Evolutionary conservation across 345 rosid species (phyloP).

Genomic region (Hibiscus syriacus): DNA sequence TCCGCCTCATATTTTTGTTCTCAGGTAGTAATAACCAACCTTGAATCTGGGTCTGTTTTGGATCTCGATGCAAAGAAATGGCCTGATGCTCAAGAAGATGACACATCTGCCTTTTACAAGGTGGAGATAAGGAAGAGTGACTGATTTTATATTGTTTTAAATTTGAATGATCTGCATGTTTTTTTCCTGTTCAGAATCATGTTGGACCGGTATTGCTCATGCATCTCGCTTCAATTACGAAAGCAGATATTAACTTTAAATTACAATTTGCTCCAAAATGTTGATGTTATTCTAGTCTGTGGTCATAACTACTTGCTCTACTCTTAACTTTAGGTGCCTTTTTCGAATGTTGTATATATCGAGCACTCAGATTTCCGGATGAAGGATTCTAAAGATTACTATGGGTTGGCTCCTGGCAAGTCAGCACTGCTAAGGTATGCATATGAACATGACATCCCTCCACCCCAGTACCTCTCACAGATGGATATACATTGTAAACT

Average conservation of each 20-base stretch:
- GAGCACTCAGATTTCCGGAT: conserved; percentile 82
- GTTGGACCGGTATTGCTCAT: not conserved
- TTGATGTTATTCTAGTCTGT: conserved; percentile 1
- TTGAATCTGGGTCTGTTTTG: conserved; percentile 48
- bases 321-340: conserved; percentile 45
- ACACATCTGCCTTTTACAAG: conserved; percentile 75
- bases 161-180: not conserved
- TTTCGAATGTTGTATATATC: conserved; percentile 75
- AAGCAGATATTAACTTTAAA: not conserved
- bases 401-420: conserved; percentile 96
- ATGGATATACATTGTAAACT: not conserved
- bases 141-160: not conserved
- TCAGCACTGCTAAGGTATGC: conserved; percentile 75
- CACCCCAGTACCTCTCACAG: not conserved
- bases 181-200: not conserved
- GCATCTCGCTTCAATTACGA: not conserved
- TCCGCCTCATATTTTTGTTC: conserved; percentile 3
- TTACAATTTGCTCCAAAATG: not conserved
- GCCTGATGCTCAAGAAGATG: conserved; percentile 78
- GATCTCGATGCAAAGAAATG: conserved; percentile 90
- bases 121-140: conserved; percentile 24
- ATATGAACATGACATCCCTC: not conserved
- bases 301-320: not conserved
- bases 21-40: conserved; percentile 71
- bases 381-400: conserved; percentile 93